Base-by-base conservation (phyloP, 2,329 filamentous ascomycete genomes). In the Talaromyces sp. region DNA sequence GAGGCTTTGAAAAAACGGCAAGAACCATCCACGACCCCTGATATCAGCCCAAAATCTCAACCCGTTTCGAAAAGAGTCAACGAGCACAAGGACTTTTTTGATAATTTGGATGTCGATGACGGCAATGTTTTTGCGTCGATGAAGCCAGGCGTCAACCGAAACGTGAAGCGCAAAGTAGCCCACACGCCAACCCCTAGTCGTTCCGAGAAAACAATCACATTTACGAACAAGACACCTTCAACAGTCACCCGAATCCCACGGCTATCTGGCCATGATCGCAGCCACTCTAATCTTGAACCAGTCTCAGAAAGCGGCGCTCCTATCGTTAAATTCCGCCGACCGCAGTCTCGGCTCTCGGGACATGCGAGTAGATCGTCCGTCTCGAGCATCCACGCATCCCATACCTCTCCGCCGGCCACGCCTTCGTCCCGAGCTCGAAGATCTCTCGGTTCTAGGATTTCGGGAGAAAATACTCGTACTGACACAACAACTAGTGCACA, bases 241-340 rank as follows among this genome's bases (percentile, higher is more conserved):
- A 69, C 76, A 5, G 67, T 71, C 36, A 95, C 92, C 36, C 88
- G 92, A 61, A 89, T 96, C 63, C 92, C 94, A 42, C 86, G 92
- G 57, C 89, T 93, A 40, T 82, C 89, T 60, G 83, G 82, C 63
- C 88, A 90, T 74, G 89, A 91, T 70, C 84, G 89, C 59, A 85
- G 88, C 5, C 85, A 87, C 67, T 90, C 90, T 10, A 88, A 76
- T 18, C 83, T 98, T n/a, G 94, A 96, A 72, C 92, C 94, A 27
- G 92, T 98, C 5, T 96, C 92, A 44, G 94, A 98, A 77, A 92
- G 88, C 66, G 92, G 92, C 57, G 91, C 88, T 4, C 86, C 90
- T 23, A 84, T 90, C 55, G 79, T 81, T 50, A 85, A 83, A 63
- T 82, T 81, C 65, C 84, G 86, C 61, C 82, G 87, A 65, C 86